Evolutionary conservation across 768 basidiomycete genomes (phyloP).

Genomic region (Gloeostereum incarnatum): DNA sequence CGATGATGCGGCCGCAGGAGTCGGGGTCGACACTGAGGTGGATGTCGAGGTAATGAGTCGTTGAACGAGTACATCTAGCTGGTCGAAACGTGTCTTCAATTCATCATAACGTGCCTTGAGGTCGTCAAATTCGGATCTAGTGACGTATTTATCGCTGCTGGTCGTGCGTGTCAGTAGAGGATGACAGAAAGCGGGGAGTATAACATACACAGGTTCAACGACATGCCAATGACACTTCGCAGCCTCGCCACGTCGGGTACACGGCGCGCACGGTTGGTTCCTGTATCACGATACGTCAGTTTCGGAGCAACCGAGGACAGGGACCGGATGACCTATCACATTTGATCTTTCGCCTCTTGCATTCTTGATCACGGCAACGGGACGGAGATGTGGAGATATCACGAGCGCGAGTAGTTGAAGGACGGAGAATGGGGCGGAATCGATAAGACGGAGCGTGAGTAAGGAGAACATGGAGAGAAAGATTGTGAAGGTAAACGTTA

Average conservation of each 20-base stretch:
- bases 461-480: slow-evolving; percentile 14
- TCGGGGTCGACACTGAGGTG: slow-evolving; percentile 10
- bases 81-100: slow-evolving; percentile 54
- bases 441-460: slow-evolving; percentile 15
- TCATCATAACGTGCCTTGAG: no score
- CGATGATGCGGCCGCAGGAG: not conserved
- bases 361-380: slow-evolving; percentile 44
- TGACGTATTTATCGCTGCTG: slow-evolving; percentile 71
- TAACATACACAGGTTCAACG: slow-evolving; percentile 69
- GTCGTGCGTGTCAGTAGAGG: slow-evolving; percentile 2
- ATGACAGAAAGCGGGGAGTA: not conserved
- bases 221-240: slow-evolving; percentile 78
- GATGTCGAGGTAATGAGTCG: slow-evolving; percentile 20
- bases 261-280: slow-evolving; percentile 75
- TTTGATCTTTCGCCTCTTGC: slow-evolving; percentile 81
- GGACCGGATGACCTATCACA: slow-evolving; percentile 61
- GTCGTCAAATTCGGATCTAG: slow-evolving; percentile 61
- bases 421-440: slow-evolving; percentile 10
- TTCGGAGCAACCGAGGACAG: slow-evolving; percentile 5
- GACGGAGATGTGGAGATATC: slow-evolving; percentile 15
- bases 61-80: slow-evolving; percentile 47
- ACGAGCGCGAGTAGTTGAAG: slow-evolving; percentile 10
- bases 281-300: slow-evolving; percentile 28
- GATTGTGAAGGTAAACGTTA: slow-evolving; percentile 24
- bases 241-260: slow-evolving; percentile 72